Evolutionary conservation across 1,139 yeast genomes (phyloP).

Genomic region (Sugiyamaella castrensis): DNA sequence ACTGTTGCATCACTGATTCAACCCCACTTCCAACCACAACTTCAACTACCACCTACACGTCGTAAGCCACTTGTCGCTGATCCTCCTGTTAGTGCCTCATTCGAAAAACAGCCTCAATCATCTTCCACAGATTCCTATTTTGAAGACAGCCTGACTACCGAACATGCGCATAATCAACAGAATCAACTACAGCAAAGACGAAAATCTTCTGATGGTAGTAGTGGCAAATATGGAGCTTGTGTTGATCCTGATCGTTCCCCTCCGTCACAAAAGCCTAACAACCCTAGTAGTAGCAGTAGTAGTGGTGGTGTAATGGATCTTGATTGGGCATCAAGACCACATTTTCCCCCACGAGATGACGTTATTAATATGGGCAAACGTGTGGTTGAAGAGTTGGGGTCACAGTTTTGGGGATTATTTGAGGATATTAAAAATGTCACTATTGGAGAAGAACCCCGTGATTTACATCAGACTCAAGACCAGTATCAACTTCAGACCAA

Average conservation of each 20-base stretch:
- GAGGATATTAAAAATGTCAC: constrained; percentile 38
- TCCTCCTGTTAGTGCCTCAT: background rate
- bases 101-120: no score
- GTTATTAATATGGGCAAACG: constrained; percentile 35
- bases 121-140: no score
- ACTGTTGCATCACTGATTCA: background rate
- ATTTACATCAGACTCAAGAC: constrained; percentile 6
- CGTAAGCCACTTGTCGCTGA: constrained; percentile 5
- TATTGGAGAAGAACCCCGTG: constrained; percentile 32
- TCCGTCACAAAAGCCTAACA: background rate
- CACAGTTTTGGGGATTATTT: constrained; percentile 38
- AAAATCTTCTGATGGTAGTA: constrained; percentile 8
- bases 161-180: background rate
- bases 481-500: constrained; percentile 1
- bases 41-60: background rate
- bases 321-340: constrained; percentile 13
- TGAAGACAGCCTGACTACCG: no score
- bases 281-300: background rate
- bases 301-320: background rate
- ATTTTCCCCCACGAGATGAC: constrained; percentile 30
- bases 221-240: constrained; percentile 16
- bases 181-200: background rate
- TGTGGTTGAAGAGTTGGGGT: constrained; percentile 37
- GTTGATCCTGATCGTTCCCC: constrained; percentile 18
- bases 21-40: constrained; percentile 1